Evolutionary conservation across 2,329 filamentous ascomycete species (phyloP).

Genomic region (Fusarium sp.): DNA sequence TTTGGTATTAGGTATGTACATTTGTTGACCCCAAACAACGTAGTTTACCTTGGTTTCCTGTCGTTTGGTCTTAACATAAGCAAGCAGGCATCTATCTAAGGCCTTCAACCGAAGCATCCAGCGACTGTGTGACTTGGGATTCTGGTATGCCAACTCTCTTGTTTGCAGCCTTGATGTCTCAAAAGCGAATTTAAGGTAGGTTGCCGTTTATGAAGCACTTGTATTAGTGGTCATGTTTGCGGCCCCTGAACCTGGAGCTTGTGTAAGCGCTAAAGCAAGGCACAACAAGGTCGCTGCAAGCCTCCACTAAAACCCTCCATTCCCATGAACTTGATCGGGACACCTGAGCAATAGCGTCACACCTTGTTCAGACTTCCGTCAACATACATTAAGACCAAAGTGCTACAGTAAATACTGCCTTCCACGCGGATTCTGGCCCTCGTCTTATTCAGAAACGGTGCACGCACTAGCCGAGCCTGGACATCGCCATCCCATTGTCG

Average conservation of each 20-base stretch:
- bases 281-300: not conserved
- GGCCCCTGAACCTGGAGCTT: not conserved
- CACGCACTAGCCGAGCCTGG: not conserved
- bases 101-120: not conserved
- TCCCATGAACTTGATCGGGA: not conserved
- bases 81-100: not conserved
- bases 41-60: not conserved
- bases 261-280: not conserved
- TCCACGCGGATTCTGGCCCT: not conserved
- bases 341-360: conserved; percentile 1
- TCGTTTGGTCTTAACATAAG: not conserved
- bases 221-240: not conserved
- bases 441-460: not conserved
- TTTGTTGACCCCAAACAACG: not conserved
- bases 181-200: not conserved
- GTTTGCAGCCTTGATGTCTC: not conserved
- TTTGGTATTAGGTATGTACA: not conserved
- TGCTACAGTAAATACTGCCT: not conserved
- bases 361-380: not conserved
- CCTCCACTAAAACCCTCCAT: conserved; percentile 5
- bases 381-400: not conserved
- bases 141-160: not conserved
- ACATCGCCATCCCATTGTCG: not conserved
- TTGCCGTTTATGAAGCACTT: not conserved
- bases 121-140: not conserved